phyloP scores from a whole-genome alignment of 2,329 filamentous ascomycete genomes.

The Fusarium citri region DNA sequence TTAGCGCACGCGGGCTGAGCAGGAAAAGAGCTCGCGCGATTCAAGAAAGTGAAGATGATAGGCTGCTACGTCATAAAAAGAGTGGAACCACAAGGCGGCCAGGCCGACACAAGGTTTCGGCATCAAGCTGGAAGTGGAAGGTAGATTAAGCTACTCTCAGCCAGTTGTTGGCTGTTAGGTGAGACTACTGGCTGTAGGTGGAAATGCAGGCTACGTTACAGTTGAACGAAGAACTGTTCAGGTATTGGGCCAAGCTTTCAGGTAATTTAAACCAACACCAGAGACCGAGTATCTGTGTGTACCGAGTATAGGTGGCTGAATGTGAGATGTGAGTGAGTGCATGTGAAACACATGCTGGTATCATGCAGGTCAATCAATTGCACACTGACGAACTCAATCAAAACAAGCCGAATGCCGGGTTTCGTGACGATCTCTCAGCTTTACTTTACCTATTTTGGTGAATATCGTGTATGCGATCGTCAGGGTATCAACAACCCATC shows the following conservation, averaged over 20 bases:
- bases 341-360: not conserved
- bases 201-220: not conserved
- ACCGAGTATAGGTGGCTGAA: not conserved
- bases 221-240: conserved; percentile 5
- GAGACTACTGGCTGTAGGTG: too few relatives aligned
- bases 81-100: conserved; percentile 32
- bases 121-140: conserved; percentile 27
- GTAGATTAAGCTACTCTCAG: conserved; percentile 11
- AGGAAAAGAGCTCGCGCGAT: not conserved
- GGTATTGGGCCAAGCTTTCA: conserved; percentile 30
- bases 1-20: conserved; percentile 6
- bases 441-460: conserved; percentile 27
- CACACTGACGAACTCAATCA: not conserved
- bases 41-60: conserved; percentile 11
- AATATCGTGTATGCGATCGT: conserved; percentile 34
- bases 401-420: conserved; percentile 17
- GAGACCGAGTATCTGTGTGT: not conserved
- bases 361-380: not conserved
- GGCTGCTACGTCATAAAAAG: conserved; percentile 23
- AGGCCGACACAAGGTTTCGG: conserved; percentile 42
- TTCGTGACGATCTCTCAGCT: not conserved
- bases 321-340: not conserved
- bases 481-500: conserved; percentile 23
- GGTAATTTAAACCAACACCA: not conserved
- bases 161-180: too few relatives aligned